Evolutionary conservation across 805 yeast genomes (phyloP), one percentile per base, ranked within the genome.

Genomic region (Wickerhamomyces strasburgensis): DNA sequence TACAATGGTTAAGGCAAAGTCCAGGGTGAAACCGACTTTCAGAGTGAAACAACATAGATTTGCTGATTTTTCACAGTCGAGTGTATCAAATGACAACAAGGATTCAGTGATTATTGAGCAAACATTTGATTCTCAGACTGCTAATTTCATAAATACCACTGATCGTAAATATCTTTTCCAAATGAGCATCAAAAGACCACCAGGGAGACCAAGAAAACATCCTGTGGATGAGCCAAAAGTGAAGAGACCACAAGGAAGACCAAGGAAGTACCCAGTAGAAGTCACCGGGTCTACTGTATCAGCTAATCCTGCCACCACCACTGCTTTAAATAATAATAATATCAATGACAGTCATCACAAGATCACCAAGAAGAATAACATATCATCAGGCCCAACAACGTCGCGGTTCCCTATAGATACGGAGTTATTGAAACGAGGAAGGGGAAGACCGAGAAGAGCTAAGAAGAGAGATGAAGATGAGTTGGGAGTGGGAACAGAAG

Each of bases 201-300:
- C 75, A 28, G 78, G 78, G 11, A 57, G 78, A 44, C 77, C 77
- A 2, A 57, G 75, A 45, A 72, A 72, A 47, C 66, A 66, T 37
- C 71, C 75, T 1, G 54, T 64, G n/a, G 73, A 65, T 39, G 66
- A 64, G 38, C 63, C 68, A 6, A 73, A 70, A 31, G 37, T 38
- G 4, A 54, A 50, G 31, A 51, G 56, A 35, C 57, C 58, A 7
- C 57, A 48, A 26, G 59, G 59, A 11, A 43, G 57, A 27, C 59
- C 59, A 13, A 41, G 56, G 27, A 54, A 54, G 28, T 47, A 47
- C 29, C 52, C 55, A 1, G 14, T 44, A 4, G 54, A 47, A n/a
- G 36, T 29, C 4, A 16, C 43, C 4, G 42, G 43, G 9, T 31
- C 15, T 19, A 6, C 30, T 6, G 26, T 14, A 31, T 27, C 29